Conservation (phyloP, 2,329 filamentous ascomycete species). For the Chaetomium olivaceum region DNA sequence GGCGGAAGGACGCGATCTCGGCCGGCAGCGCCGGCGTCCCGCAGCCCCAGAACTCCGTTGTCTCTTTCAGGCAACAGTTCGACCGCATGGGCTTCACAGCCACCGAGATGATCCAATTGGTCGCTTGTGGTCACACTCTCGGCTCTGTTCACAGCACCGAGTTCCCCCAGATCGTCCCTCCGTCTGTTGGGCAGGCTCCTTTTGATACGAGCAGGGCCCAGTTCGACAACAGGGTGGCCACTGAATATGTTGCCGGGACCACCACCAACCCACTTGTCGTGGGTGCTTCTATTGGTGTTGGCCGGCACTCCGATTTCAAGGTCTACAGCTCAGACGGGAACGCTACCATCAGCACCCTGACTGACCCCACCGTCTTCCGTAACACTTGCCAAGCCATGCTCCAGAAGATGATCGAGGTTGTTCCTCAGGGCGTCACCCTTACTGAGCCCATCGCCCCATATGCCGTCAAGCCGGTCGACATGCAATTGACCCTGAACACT, state of each 20-base stretch:
- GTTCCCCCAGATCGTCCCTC: constrained; percentile 54
- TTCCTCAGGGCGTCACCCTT: constrained; percentile 53
- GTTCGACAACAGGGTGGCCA: constrained; percentile 60
- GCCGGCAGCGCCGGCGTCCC: constrained; percentile 54
- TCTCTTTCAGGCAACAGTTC: constrained; percentile 57
- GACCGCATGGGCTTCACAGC: constrained; percentile 57
- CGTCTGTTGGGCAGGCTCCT: constrained; percentile 45
- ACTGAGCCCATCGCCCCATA: constrained; percentile 57
- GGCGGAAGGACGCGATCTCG: constrained; percentile 54
- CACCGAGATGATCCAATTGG: constrained; percentile 60
- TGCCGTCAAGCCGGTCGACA: constrained; percentile 58
- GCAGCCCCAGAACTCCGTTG: constrained; percentile 55
- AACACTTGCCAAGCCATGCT: constrained; percentile 53
- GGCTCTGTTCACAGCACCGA: constrained; percentile 59
- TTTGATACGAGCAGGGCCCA: constrained; percentile 50
- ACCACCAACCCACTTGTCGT: constrained; percentile 58
- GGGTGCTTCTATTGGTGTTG: constrained; percentile 47
- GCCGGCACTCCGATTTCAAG: constrained; percentile 55
- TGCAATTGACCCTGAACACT: constrained; percentile 55
- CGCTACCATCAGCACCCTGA: constrained; percentile 53
- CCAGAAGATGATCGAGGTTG: constrained; percentile 63
- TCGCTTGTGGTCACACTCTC: constrained; percentile 62
- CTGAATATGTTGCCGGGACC: constrained; percentile 56
- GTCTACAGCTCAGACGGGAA: constrained; percentile 59
- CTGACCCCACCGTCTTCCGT: constrained; percentile 47